Base-by-base conservation (phyloP, 371 early-diverging fungal species). In the Smittium culicis region DNA sequence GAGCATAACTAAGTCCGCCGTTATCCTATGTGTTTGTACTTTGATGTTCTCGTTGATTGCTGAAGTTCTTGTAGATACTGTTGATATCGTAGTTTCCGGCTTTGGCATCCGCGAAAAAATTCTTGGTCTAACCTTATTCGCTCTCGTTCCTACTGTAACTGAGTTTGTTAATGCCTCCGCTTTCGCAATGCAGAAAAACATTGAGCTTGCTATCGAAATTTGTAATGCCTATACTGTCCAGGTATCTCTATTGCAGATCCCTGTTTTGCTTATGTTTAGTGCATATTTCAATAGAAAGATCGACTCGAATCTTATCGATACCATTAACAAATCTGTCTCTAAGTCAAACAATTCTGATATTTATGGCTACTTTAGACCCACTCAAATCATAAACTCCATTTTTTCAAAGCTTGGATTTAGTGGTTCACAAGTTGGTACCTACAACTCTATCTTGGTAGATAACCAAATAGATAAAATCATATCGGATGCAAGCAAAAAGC, bases 91-190 rank as follows among this genome's bases (percentile, higher is more conserved):
- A 2, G 79, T 89, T 71, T 78, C 82, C 34, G 76, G 78, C 29
- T 34, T 79, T 54, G 81, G 82, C 8, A 77, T 95, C 58, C 84
- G 84, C 67, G 92, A 93, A 67, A 95, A 95, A 77, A 85, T 93
- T 62, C 70, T 96, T 33, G 97, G 97, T 0, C 72, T 94, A 70
- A 93, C 95, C 0, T 72, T 97, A 59, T 94, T 97, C 82, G 93
- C 96, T 1, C 73, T 96, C 66, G 96, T 93, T 1, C 98, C 98
- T n/a, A 91, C 88, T 66, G 88, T 94, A 55, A 93, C 98, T 17
- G 98, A 97, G 79, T 94, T 97, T 72, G 88, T 92, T 82, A 97
- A 97, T 73, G 96, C 95, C 34, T 91, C 94, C 68, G 90, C 94
- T 2, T 97, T 97, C 81, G 94, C 96, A 11, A 75, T 91, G 66